Evolutionary conservation across 2,329 filamentous ascomycete species (phyloP), one percentile per base, ranked within the genome.

Genomic region (Colletotrichum lupini): DNA sequence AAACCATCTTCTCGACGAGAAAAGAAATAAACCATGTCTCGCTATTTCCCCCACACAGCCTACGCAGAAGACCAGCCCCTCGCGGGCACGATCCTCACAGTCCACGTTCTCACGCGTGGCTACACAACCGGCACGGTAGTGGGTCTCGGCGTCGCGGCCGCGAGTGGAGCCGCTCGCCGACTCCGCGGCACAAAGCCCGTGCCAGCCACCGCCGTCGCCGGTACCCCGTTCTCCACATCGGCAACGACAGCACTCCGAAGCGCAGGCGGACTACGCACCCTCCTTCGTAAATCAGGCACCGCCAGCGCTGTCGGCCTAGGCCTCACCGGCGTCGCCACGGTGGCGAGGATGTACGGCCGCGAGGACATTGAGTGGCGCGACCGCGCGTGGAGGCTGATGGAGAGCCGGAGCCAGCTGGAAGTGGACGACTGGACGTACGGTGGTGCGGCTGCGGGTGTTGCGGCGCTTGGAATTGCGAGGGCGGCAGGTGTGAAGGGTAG

Each of bases 361-460:
- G 86, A 90, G 75, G 83, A 87, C 53, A 89, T 93, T 37, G 90
- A 93, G 80, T 93, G 91, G 91, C 81, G 87, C 77, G 91, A 93
- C 78, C 84, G 91, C 22, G 86, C 87, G 68, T 93, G 91, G 90
- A 83, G 91, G 35, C 77, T 93, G 62, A 76, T 91, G 56, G 88
- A 88, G 80, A 92, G 89, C 75, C 79, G 81, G 53, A 86, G 88
- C 0, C 90, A 93, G 82, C 77, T 88, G 0, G 84, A 88, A 76
- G 85, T 84, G 61, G 90, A 92, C 77, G 88, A 89, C 76, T 90
- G 86, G 84, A 87, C 85, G 24, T 83, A 86, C 22, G 82, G 79
- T 0, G 87, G 85, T 0, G 81, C 77, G 76, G 84, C 71, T 78
- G 81, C 75, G 4, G 78, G 76, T 0, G 42, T 76, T 49, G 78